These are phyloP conservation scores for Aspergillus flavus DNA, from an alignment of 2,329 filamentous ascomycete species.

Conservation along the genomic window DNA sequence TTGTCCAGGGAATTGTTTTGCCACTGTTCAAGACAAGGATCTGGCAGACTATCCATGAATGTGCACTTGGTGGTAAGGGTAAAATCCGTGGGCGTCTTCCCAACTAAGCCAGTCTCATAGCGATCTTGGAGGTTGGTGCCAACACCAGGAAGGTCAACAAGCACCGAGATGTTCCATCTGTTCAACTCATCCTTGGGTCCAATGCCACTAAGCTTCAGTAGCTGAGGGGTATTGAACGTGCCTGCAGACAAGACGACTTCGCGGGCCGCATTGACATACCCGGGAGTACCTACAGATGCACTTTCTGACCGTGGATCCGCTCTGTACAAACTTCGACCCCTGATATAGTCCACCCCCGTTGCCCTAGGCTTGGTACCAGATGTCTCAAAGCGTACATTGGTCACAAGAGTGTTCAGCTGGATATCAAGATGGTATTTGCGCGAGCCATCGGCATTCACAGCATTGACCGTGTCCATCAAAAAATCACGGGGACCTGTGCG, in stretches of 20 bases:
- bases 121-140: slow-evolving; percentile 66
- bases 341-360: slow-evolving; percentile 51
- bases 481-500: slow-evolving; percentile 61
- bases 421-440: slow-evolving; percentile 60
- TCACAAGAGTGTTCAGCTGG: slow-evolving; percentile 49
- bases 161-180: slow-evolving; percentile 52
- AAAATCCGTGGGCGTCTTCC: slow-evolving; percentile 42
- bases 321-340: slow-evolving; percentile 49
- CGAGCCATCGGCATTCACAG: slow-evolving; percentile 52
- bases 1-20: slow-evolving; percentile 39
- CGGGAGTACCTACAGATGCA: slow-evolving; percentile 34
- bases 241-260: slow-evolving; percentile 53
- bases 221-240: slow-evolving; percentile 64
- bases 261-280: slow-evolving; percentile 22
- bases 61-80: slow-evolving; percentile 34
- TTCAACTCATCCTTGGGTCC: slow-evolving; percentile 57
- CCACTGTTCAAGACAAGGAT: slow-evolving; percentile 50
- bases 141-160: slow-evolving; percentile 61
- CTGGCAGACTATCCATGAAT: slow-evolving; percentile 30
- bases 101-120: slow-evolving; percentile 58
- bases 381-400: slow-evolving; percentile 48
- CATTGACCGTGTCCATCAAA: slow-evolving; percentile 54
- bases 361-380: slow-evolving; percentile 42
- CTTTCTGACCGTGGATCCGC: slow-evolving; percentile 44
- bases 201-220: slow-evolving; percentile 64